Conservation (phyloP, 495 filamentous ascomycete genomes). For the Tuber borchii region DNA sequence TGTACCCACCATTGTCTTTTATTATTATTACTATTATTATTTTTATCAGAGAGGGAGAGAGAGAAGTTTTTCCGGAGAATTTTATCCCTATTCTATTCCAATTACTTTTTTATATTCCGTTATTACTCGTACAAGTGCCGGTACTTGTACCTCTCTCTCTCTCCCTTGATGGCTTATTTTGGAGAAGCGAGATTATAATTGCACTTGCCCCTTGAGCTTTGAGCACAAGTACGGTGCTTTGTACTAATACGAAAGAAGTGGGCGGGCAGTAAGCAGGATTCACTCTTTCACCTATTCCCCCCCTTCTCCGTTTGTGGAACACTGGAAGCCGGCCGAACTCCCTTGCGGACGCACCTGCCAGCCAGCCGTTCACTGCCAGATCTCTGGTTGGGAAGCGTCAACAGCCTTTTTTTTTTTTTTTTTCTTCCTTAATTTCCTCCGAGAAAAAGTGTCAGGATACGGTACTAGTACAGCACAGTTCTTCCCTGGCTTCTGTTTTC, state of each 20-base stretch:
- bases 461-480: slow-evolving; percentile 2
- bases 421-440: background rate
- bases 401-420: background rate
- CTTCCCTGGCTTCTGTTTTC: slow-evolving; percentile 4
- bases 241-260: background rate
- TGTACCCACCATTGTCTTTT: background rate
- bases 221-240: background rate
- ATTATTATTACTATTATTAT: background rate
- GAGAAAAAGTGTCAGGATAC: background rate
- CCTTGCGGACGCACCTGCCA: slow-evolving; percentile 4
- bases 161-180: background rate
- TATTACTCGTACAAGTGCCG: background rate
- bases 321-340: background rate
- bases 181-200: background rate
- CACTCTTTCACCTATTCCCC: background rate
- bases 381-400: background rate
- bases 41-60: background rate
- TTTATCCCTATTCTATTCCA: background rate
- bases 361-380: background rate
- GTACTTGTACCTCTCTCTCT: background rate
- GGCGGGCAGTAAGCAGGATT: background rate
- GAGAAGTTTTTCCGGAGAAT: background rate
- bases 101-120: background rate
- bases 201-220: slow-evolving; percentile 3
- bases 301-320: slow-evolving; percentile 5